Base-by-base conservation (phyloP, 805 yeast genomes). In the Nakazawaea populi region DNA sequence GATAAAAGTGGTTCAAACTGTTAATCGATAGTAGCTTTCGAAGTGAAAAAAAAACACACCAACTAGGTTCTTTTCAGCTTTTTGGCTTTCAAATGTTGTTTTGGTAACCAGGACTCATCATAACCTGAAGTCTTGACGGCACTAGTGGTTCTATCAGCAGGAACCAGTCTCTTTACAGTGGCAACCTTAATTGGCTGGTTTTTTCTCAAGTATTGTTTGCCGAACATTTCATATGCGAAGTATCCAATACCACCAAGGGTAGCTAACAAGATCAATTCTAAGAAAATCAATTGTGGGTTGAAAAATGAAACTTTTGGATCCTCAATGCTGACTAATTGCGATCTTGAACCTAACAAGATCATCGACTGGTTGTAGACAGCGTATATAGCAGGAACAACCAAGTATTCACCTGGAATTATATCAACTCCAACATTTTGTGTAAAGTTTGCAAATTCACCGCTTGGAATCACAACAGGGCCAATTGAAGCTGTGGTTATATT, bases 291-390 rank as follows among this genome's bases (percentile, higher is more conserved):
- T 66, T 83, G 82, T 11, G 91, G 94, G 63, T 87, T 80, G 68
- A 85, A 82, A 49, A 83, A 56, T 0, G 95, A 84, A 58, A 90
- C 71, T 51, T 83, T 76, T 37, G 76, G 77, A 59, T 89, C 96
- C 9, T 66, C 66, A 51, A 90, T 77, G 27, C 71, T 64, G 43
- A 87, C 69, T 53, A 83, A 67, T 60, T 80, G 83, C 47, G 81
- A 77, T 60, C 77, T 73, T 30, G 85, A 75, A 47, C 81, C 80
- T 40, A 86, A 70, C 55, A 72, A 69, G 67, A 79, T 75, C 57
- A 82, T 62, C 47, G 76, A 66, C 7, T 77, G 76, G 35, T 77
- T 70, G 59, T 70, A 73, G 32, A 74, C 69, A 44, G 83, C 73
- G 62, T 74, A 83, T 42, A 86, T 61, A 36, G 75, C 72, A 29